phyloP scores from a whole-genome alignment of 495 filamentous ascomycete genomes.

The Talaromyces adpressus region DNA sequence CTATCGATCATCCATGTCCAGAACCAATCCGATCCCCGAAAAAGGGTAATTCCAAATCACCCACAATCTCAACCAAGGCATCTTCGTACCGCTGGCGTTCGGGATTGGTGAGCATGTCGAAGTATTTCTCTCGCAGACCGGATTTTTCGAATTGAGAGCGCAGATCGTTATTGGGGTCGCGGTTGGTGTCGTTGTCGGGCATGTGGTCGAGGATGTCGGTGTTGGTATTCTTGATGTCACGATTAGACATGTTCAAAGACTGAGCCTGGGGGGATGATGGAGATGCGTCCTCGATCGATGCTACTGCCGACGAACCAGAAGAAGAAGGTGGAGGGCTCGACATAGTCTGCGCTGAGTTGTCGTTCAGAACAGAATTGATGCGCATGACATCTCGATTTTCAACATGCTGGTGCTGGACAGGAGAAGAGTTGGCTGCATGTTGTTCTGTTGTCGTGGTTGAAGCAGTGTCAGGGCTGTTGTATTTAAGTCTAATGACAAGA shows the following conservation, averaged over 20 bases:
- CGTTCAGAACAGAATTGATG: background rate
- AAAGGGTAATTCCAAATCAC: background rate
- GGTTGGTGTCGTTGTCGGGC: too few relatives aligned
- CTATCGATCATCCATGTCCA: background rate
- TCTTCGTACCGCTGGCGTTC: background rate
- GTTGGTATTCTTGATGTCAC: background rate
- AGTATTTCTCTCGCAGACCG: background rate
- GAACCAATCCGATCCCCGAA: background rate
- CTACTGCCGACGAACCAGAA: background rate
- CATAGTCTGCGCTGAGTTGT: background rate
- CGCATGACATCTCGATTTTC: background rate
- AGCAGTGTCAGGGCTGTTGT: background rate
- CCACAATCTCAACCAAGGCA: background rate
- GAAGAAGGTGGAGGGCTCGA: background rate
- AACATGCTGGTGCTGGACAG: background rate
- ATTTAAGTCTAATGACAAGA: background rate
- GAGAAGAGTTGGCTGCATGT: background rate
- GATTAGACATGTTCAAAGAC: background rate
- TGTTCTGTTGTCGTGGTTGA: background rate
- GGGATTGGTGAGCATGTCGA: background rate
- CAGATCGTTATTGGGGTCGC: too few relatives aligned
- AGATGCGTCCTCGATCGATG: background rate
- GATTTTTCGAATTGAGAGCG: background rate
- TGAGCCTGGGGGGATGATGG: background rate
- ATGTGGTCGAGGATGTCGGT: background rate